A percentile compares a stretch with the other conserved stretches of the same genome.
These are phyloP conservation scores for Podila epicladia DNA, from an alignment of 192 early-diverging fungal genomes.

Conservation along the genomic window DNA sequence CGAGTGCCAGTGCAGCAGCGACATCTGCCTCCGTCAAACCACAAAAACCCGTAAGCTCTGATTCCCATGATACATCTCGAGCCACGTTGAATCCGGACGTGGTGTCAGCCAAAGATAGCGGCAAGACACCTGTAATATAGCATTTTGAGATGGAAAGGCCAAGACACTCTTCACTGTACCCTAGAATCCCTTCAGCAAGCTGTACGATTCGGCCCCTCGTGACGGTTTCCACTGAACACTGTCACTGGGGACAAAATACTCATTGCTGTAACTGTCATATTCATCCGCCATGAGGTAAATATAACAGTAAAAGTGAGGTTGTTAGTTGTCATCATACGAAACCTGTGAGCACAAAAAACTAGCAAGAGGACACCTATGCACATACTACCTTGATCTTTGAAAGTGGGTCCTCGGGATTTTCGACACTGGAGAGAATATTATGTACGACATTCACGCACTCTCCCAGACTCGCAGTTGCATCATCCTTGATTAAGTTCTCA, in stretches of 20 bases:
- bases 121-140: constrained; percentile 37
- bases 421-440: constrained; percentile 11
- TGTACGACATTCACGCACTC: constrained; percentile 33
- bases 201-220: constrained; percentile 3
- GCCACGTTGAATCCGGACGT: constrained; percentile 36
- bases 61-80: constrained; percentile 28
- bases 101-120: constrained; percentile 28
- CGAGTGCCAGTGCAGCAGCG: constrained; percentile 21
- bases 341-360: constrained; percentile 12
- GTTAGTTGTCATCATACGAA: constrained; percentile 9
- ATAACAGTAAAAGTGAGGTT: constrained; percentile 13
- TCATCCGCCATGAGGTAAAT: constrained; percentile 54
- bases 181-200: constrained; percentile 48
- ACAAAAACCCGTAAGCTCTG: constrained; percentile 16
- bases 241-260: constrained; percentile 30
- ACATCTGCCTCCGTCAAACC: constrained; percentile 30
- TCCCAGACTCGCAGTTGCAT: constrained; percentile 8
- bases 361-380: background rate
- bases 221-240: constrained; percentile 20
- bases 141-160: constrained; percentile 34
- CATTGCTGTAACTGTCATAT: constrained; percentile 52
- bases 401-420: constrained; percentile 39
- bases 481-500: constrained; percentile 20
- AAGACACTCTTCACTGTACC: constrained; percentile 40
- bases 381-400: constrained; percentile 51